A percentile compares a stretch with the other conserved stretches of the same genome.
These are phyloP conservation scores for Pseudocercospora cruenta DNA, from an alignment of 2,329 filamentous ascomycete species.

Conservation along the genomic window DNA sequence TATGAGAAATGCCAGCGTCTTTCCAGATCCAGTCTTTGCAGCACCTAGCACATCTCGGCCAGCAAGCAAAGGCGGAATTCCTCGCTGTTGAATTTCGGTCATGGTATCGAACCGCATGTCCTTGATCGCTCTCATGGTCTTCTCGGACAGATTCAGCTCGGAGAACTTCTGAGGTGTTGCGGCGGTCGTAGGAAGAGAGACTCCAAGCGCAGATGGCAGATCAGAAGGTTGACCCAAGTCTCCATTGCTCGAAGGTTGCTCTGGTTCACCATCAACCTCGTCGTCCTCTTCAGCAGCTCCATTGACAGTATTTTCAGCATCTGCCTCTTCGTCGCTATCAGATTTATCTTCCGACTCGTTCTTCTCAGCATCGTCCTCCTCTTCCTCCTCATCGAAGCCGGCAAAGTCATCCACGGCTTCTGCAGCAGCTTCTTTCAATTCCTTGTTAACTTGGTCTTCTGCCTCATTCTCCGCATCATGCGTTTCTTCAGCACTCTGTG, in stretches of 20 bases:
- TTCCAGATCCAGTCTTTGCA: conserved; percentile 94
- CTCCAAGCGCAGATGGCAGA: conserved; percentile 58
- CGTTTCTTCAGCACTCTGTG: conserved; percentile 3
- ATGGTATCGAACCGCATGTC: conserved; percentile 94
- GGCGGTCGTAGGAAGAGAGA: conserved; percentile 62
- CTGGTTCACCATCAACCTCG: conserved; percentile 36
- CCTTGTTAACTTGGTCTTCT: conserved; percentile 36
- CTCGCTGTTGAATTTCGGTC: conserved; percentile 90
- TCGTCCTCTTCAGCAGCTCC: conserved; percentile 39
- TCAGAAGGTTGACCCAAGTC: conserved; percentile 48
- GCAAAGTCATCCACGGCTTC: conserved; percentile 21
- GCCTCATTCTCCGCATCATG: conserved; percentile 26
- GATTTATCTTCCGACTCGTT: conserved; percentile 39
- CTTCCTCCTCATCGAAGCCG: conserved; percentile 20
- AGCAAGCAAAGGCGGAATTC: conserved; percentile 84
- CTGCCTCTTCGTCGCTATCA: conserved; percentile 38
- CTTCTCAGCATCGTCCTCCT: conserved; percentile 18
- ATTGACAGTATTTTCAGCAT: conserved; percentile 25
- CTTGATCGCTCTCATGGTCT: conserved; percentile 83
- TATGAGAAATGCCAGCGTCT: conserved; percentile 92
- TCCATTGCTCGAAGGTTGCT: conserved; percentile 21
- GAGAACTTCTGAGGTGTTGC: conserved; percentile 71
- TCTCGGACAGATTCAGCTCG: conserved; percentile 83
- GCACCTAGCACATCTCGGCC: conserved; percentile 92
- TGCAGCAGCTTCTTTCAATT: conserved; percentile 33